These are phyloP conservation scores for Oryza coarctata DNA, from an alignment of 176 grass and related monocot species.

Conservation along the genomic window DNA sequence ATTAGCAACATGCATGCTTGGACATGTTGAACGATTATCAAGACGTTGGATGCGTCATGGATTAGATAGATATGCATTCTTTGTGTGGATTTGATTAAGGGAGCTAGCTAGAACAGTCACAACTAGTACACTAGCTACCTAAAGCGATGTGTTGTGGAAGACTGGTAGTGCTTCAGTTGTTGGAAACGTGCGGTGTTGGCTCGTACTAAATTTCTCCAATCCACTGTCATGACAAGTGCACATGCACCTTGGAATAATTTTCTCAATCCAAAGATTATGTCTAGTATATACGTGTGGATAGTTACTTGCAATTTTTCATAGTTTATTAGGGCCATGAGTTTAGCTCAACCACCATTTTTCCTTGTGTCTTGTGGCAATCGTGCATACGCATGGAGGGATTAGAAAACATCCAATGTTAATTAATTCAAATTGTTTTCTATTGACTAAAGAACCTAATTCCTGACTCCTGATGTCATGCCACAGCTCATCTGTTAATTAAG, in stretches of 20 bases:
- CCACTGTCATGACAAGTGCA: neutral
- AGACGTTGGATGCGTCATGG: neutral
- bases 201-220: neutral
- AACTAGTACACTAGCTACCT: conserved; percentile 9
- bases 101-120: neutral
- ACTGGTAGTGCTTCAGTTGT: conserved; percentile 1
- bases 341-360: no score
- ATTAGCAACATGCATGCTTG: neutral
- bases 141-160: neutral
- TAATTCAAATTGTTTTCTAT: no score
- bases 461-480: no score
- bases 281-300: neutral
- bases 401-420: no score
- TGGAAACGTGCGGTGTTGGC: neutral
- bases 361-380: no score
- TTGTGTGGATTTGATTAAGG: conserved; percentile 12
- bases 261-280: neutral
- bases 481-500: no score
- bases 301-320: neutral
- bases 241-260: neutral
- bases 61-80: conserved; percentile 12
- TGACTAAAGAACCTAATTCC: no score
- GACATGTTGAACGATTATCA: neutral
- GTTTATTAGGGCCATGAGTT: neutral
- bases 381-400: no score